Conservation (phyloP, 2,329 filamentous ascomycete species). For the Chalaropsis thielavioides region DNA sequence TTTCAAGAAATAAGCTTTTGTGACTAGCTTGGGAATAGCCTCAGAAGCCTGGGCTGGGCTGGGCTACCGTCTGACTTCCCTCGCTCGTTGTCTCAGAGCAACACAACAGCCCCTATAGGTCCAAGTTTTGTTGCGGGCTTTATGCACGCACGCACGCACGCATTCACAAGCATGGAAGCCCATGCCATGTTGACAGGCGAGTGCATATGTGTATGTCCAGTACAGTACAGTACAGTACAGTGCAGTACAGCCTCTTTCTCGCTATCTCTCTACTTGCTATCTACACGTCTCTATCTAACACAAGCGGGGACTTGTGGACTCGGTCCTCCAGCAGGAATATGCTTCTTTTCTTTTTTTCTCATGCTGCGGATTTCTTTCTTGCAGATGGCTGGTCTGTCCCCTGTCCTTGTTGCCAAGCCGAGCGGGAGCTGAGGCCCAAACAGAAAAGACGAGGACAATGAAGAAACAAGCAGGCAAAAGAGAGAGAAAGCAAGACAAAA, state of each 20-base stretch:
- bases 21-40: background rate
- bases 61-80: no score
- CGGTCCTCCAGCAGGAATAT: background rate
- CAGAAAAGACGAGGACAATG: background rate
- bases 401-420: background rate
- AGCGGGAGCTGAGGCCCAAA: background rate
- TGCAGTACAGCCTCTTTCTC: background rate
- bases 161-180: no score
- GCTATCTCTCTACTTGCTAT: background rate
- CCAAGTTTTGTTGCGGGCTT: no score
- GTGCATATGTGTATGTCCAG: no score
- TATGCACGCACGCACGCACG: no score
- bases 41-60: no score
- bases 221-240: no score
- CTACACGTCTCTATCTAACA: background rate
- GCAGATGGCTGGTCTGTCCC: background rate
- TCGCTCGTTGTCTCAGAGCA: no score
- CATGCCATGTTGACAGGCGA: no score
- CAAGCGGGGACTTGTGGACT: background rate
- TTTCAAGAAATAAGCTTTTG: background rate
- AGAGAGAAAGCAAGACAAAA: background rate
- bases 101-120: no score
- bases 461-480: background rate
- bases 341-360: no score
- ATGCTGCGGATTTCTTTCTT: background rate